Base-by-base conservation (phyloP, 257 asterid species). In the Rehmannia glutinosa region DNA sequence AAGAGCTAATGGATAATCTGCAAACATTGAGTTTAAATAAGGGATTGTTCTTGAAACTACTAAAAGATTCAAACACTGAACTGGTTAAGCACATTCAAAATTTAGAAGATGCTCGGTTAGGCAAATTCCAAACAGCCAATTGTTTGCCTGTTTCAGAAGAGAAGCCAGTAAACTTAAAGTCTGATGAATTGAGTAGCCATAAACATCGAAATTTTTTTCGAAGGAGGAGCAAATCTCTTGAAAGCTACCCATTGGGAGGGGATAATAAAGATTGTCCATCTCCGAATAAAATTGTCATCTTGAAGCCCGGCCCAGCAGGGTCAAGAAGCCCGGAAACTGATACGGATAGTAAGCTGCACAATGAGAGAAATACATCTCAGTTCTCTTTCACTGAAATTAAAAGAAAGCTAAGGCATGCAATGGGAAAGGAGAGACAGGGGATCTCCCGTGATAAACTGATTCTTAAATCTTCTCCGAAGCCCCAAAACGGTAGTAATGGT, bases 331-430 rank as follows among this genome's bases (percentile, higher is more conserved):
- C 85, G 2, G 77, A 72, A 59, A 63, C 71, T 43, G 72, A 74
- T 42, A 13, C 43, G 60, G 77, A 59, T 51, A 62, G 64, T 63
- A 81, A 75, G 70, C 62, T 60, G 65, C 80, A 66, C 28, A 71
- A 64, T 59, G 87, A 82, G 64, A 86, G 69, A 73, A 77, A 81
- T 64, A 3, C 78, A 1, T 79, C 90, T 54, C 86, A 84, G 51
- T 94, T 94, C 73, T 91, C 96, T 36, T 91, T 94, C 68, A 78
- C 89, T 7, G 96, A 94, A 70, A 84, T 94, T 52, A 91, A 88
- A 77, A 81, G 99, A 71, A 91, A 78, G 81, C 79, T 94, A 36
- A 82, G 83, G 86, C 83, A 88, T 78, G 97, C 92, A 30, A 84
- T 94, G 75, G 93, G 93, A 71, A 92, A 88, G 78, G 97, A 89